phyloP scores from a whole-genome alignment of 192 early-diverging fungal species.

The Rhizoclosmatium sp. region DNA sequence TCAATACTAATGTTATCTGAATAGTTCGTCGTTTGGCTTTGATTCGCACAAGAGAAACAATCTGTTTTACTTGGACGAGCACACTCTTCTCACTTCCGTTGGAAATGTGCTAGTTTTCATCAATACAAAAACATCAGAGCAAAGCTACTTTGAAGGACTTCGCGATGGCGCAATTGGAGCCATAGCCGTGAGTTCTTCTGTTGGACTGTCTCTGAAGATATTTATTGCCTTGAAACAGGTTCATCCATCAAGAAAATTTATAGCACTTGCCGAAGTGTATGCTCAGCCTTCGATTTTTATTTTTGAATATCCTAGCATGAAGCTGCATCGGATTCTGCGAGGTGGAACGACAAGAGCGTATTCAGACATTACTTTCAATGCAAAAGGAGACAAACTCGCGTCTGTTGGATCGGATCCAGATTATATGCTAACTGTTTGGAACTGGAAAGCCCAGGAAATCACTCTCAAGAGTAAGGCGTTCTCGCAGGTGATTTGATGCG shows the following conservation, averaged over 20 bases:
- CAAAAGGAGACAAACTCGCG: constrained; percentile 59
- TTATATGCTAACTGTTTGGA: constrained; percentile 71
- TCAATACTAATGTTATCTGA: not conserved
- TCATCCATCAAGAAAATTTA: constrained; percentile 57
- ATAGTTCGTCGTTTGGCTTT: constrained; percentile 61
- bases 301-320: constrained; percentile 60
- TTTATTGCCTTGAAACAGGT: constrained; percentile 37
- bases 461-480: constrained; percentile 68
- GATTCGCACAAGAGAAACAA: constrained; percentile 63
- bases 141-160: constrained; percentile 57
- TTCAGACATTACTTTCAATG: constrained; percentile 63
- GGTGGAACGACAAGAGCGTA: constrained; percentile 57
- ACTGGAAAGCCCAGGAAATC: constrained; percentile 62
- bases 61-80: constrained; percentile 60
- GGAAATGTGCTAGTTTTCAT: constrained; percentile 65
- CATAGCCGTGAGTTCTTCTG: constrained; percentile 49
- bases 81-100: constrained; percentile 54
- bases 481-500: constrained; percentile 52
- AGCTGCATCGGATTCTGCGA: constrained; percentile 53
- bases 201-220: constrained; percentile 8
- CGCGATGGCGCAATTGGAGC: constrained; percentile 63
- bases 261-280: constrained; percentile 62
- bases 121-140: constrained; percentile 59
- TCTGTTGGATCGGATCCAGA: constrained; percentile 68
- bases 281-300: constrained; percentile 62